phyloP scores from a whole-genome alignment of 2,329 filamentous ascomycete genomes.

The Colletotrichum sp. region DNA sequence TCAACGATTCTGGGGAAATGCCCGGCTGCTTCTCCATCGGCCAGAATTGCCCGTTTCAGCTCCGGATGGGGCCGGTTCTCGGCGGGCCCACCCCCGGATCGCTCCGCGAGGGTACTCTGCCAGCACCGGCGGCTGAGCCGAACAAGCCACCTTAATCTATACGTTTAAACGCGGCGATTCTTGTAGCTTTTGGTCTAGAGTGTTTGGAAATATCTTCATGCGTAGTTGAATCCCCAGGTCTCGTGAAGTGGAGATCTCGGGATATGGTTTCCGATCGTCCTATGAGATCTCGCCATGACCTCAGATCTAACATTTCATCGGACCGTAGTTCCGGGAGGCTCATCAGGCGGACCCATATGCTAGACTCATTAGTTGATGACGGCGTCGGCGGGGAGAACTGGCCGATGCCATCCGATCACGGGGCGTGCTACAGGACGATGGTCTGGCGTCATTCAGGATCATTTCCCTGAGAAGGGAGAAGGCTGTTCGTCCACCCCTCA shows the following conservation, averaged over 20 bases:
- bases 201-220: not conserved
- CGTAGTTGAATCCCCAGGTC: not conserved
- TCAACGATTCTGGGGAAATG: not conserved
- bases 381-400: not conserved
- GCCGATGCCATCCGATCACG: not conserved
- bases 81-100: not conserved
- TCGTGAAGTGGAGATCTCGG: not conserved
- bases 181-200: not conserved
- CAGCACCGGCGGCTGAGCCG: not conserved
- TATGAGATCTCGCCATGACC: not conserved
- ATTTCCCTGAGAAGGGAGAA: not conserved
- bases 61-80: conserved; percentile 1
- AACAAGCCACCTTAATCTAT: not conserved
- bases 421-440: not conserved
- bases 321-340: not conserved
- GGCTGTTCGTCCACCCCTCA: not conserved
- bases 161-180: not conserved
- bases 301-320: not conserved
- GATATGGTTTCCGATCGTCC: conserved; percentile 5
- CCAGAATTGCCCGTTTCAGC: conserved; percentile 4
- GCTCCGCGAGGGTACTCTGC: not conserved
- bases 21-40: not conserved
- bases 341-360: not conserved
- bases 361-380: not conserved
- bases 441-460: not conserved